Evolutionary conservation across 129 eudicot genomes (phyloP).

Genomic region (Pseudognaphalium luteoalbum): DNA sequence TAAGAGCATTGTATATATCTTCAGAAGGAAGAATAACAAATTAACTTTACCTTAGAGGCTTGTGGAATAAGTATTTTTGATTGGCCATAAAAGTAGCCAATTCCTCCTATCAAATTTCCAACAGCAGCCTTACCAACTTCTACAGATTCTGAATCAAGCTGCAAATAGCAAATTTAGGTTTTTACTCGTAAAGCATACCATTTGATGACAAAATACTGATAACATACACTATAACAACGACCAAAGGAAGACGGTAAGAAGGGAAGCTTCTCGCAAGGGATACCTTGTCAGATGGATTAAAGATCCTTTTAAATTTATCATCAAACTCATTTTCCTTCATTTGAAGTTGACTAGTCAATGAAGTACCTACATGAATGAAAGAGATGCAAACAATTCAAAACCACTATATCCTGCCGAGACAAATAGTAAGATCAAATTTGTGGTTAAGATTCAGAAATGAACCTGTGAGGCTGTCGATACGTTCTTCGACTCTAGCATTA

Average conservation of each 20-base stretch:
- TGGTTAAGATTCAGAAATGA: slow-evolving; percentile 9
- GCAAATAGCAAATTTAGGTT: slow-evolving; percentile 32
- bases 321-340: slow-evolving; percentile 71
- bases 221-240: neutral
- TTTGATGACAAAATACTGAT: neutral
- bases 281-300: slow-evolving; percentile 69
- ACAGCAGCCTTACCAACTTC: slow-evolving; percentile 84
- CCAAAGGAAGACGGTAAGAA: slow-evolving; percentile 1
- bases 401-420: slow-evolving; percentile 11
- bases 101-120: slow-evolving; percentile 88
- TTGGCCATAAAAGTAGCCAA: slow-evolving; percentile 95
- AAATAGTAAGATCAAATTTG: slow-evolving; percentile 6
- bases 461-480: slow-evolving; percentile 76
- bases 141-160: slow-evolving; percentile 62
- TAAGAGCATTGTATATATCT: neutral
- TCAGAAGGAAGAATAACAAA: neutral
- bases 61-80: slow-evolving; percentile 77
- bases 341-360: slow-evolving; percentile 51
- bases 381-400: slow-evolving; percentile 10
- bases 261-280: slow-evolving; percentile 6
- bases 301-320: slow-evolving; percentile 54
- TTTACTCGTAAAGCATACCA: neutral
- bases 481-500: slow-evolving; percentile 52
- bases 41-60: slow-evolving; percentile 55
- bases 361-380: slow-evolving; percentile 51